Conservation (phyloP, 2,329 filamentous ascomycete species). For the Colletotrichum scovillei region DNA sequence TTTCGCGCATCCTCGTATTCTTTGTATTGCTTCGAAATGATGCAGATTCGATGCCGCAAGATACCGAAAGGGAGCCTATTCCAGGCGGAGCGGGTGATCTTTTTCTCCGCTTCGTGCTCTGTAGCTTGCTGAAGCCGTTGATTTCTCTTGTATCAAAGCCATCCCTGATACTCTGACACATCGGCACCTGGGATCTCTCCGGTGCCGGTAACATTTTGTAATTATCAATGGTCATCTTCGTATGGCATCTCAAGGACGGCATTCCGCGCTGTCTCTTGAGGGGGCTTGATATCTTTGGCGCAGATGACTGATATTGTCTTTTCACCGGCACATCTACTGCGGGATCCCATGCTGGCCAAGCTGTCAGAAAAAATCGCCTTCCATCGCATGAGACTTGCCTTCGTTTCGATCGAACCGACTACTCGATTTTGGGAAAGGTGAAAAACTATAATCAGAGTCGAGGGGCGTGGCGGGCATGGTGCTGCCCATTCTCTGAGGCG, state of each 20-base stretch:
- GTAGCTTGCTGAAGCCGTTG: not conserved
- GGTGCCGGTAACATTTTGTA: not conserved
- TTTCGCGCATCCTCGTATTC: not conserved
- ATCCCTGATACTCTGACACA: not conserved
- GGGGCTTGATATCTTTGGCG: not conserved
- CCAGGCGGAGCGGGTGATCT: not conserved
- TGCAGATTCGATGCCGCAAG: not conserved
- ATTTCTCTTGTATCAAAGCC: not conserved
- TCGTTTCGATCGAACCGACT: conserved; percentile 1
- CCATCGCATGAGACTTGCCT: not conserved
- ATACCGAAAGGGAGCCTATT: not conserved
- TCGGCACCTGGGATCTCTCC: not conserved
- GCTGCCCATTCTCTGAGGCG: not conserved
- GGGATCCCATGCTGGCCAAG: not conserved
- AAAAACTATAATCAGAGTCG: not conserved
- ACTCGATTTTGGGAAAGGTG: not conserved
- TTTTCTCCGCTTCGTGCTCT: not conserved
- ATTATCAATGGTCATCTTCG: not conserved
- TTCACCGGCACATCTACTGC: not conserved
- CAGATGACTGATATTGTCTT: not conserved
- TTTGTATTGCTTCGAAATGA: not conserved
- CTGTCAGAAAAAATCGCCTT: not conserved
- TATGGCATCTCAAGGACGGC: not conserved
- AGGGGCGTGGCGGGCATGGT: not conserved
- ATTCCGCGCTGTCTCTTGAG: not conserved